Evolutionary conservation across 1,284 basidiomycete species (phyloP), one percentile per base, ranked within the genome.

Genomic region (Boletus austroedulis): DNA sequence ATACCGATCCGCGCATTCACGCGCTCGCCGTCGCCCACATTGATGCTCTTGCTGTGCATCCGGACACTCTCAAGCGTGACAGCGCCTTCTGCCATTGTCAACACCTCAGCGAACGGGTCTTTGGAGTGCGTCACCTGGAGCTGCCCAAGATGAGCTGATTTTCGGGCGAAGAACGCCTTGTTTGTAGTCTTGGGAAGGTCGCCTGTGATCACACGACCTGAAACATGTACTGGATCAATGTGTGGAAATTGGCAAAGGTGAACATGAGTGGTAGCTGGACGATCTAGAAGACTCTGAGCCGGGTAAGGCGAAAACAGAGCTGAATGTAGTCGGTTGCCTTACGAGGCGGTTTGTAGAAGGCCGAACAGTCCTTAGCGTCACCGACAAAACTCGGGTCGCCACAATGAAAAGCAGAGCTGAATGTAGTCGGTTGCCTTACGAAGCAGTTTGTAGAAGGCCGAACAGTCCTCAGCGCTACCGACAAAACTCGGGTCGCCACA

Each of bases 201-300:
- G 58, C n/a, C n/a, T n/a, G n/a, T n/a, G n/a, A n/a, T n/a, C n/a
- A n/a, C n/a, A n/a, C n/a, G 58, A 62, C 64, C 71, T 71, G 65
- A 76, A 76, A 78, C 62, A 74, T 66, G 65, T 73, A 73, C 34
- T 71, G 66, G 50, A 73, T 67, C 62, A 74, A 63, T 29, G 54
- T 66, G 60, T 75, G 72, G 46, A 77, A 67, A 59, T 75, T 70
- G 55, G 71, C 67, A 57, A 77, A 74, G 15, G 68, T 75, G 64
- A 72, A 75, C 46, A 71, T 69, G 48, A 69, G 62, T 5, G 72
- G 73, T 28, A 77, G 63, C 5, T 58, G 67, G 24, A 68, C 69
- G 59, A 69, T 55, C 53, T 70, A 71, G 50, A 67, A 71, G 48
- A n/a, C n/a, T 28, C 26, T 28, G 26, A 7, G 7, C 26, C 26